phyloP scores from a whole-genome alignment of 1,284 basidiomycete species.

The Sparassis latifolia region DNA sequence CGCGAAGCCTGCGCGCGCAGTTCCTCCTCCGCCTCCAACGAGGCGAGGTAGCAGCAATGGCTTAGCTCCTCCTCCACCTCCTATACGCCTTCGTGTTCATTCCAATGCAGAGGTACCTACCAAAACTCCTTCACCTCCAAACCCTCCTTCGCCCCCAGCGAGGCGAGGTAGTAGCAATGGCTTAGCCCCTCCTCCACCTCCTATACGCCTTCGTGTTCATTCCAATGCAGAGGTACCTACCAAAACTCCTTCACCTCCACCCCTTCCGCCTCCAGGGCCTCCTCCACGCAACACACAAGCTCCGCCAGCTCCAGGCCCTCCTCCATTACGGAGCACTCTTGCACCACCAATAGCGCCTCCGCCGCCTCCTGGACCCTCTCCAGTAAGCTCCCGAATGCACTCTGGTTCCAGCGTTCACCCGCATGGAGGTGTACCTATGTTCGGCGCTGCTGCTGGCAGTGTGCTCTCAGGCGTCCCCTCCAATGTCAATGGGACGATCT shows the following conservation, averaged over 20 bases:
- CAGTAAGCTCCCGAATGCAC: slow-evolving; percentile 7
- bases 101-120: slow-evolving; percentile 16
- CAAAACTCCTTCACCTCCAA: slow-evolving; percentile 20
- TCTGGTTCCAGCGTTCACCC: slow-evolving; percentile 18
- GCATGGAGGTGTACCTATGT: slow-evolving; percentile 1
- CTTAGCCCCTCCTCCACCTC: slow-evolving; percentile 20
- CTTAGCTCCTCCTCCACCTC: slow-evolving; percentile 20
- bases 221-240: slow-evolving; percentile 18
- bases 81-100: slow-evolving; percentile 19
- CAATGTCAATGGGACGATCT: slow-evolving; percentile 19
- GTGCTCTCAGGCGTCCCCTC: slow-evolving; percentile 13
- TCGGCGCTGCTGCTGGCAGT: slow-evolving; percentile 16
- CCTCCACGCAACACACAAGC: slow-evolving; percentile 22
- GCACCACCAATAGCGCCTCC: slow-evolving; percentile 26
- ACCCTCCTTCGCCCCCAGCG: slow-evolving; percentile 32
- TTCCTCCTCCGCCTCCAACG: slow-evolving; percentile 32
- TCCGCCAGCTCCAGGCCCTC: slow-evolving; percentile 5
- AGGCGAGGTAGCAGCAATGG: slow-evolving; percentile 9
- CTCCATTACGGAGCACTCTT: slow-evolving; percentile 7
- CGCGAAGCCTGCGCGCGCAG: slow-evolving; percentile 15
- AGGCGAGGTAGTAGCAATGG: slow-evolving; percentile 9
- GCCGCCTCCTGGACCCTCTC: slow-evolving; percentile 23
- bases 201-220: slow-evolving; percentile 19
- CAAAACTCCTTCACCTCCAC: slow-evolving; percentile 31
- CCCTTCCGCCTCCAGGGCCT: slow-evolving; percentile 17